A percentile compares a stretch with the other conserved stretches of the same genome.
phyloP scores from a whole-genome alignment of 306 rosid species.

The Quercus parvula region DNA sequence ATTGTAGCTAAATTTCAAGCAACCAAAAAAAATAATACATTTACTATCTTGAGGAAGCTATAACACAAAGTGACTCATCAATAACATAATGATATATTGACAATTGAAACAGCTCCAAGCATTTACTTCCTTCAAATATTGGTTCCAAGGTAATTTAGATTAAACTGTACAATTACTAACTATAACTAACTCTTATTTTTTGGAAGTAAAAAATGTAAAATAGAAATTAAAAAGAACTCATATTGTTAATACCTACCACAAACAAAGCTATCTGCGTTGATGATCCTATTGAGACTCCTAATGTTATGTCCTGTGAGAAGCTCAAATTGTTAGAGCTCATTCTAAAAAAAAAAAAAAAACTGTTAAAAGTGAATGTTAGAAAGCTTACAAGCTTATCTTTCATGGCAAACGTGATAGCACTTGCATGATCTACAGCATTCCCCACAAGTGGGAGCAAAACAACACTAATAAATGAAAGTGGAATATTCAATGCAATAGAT shows the following conservation, averaged over 20 bases:
- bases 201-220: not conserved
- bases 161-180: not conserved
- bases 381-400: constrained; percentile 80
- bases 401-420: constrained; percentile 85
- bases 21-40: not conserved
- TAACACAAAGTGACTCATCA: not conserved
- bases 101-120: not conserved
- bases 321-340: not conserved
- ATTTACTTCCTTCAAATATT: not conserved
- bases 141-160: no score
- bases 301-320: constrained; percentile 64
- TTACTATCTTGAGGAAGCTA: not conserved
- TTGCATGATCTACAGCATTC: constrained; percentile 93
- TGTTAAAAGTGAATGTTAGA: not conserved
- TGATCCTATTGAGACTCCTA: constrained; percentile 85
- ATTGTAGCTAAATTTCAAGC: not conserved
- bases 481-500: constrained; percentile 54
- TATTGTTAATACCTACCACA: constrained; percentile 44
- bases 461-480: constrained; percentile 72
- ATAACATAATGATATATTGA: not conserved
- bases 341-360: not conserved
- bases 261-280: constrained; percentile 84
- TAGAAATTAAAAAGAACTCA: not conserved
- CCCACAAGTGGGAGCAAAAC: constrained; percentile 83
- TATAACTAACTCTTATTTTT: not conserved